Base-by-base conservation (phyloP, 768 basidiomycete genomes). In the Tephrocybe sp. region DNA sequence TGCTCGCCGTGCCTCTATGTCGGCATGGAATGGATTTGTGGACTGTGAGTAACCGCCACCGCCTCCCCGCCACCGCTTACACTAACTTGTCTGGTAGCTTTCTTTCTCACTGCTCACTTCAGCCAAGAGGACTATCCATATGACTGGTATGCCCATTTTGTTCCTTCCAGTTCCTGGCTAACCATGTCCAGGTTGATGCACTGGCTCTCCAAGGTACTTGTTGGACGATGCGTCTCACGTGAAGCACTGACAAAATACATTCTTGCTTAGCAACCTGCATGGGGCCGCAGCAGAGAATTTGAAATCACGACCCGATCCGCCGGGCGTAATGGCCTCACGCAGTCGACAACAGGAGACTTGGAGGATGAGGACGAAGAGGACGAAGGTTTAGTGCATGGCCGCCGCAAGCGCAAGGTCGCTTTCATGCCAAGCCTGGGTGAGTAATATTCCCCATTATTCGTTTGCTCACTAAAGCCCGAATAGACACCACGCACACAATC, bases 21-120 rank as follows among this genome's bases (percentile, higher is more conserved):
- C 88, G 4, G 91, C 88, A 11, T 93, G 91, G 90, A 90, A 87
- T 65, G 88, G 88, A 30, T 92, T 93, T 61, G 78, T 93, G 3
- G 91, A 92, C 64, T 92, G 90, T 92, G 61, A 55, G 82, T 53
- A 9, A 16, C 16, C 9, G 33, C 16, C 21, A 16, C 38, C 29
- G 55, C 22, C 34, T 23, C 21, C 21, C 13, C 4, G 15, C 6
- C 7, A 0, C 12, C 12, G 22, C 22, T 37, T 49, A 46, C 22
- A 33, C 29, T 29, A 39, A 53, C 25, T 18, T 29, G 16, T 12
- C 11, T 16, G 1, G 52, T 29, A 84, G 89, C 90, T 0, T 93
- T 93, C 75, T 92, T 90, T 76, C 75, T 92, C 53, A 93, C 91
- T 4, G 90, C 91, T 0, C 89, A 91, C 60, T 93, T 93, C 59